A percentile compares a stretch with the other conserved stretches of the same genome.
phyloP scores from a whole-genome alignment of 2,329 filamentous ascomycete species.

The Fusarium torulosum region DNA sequence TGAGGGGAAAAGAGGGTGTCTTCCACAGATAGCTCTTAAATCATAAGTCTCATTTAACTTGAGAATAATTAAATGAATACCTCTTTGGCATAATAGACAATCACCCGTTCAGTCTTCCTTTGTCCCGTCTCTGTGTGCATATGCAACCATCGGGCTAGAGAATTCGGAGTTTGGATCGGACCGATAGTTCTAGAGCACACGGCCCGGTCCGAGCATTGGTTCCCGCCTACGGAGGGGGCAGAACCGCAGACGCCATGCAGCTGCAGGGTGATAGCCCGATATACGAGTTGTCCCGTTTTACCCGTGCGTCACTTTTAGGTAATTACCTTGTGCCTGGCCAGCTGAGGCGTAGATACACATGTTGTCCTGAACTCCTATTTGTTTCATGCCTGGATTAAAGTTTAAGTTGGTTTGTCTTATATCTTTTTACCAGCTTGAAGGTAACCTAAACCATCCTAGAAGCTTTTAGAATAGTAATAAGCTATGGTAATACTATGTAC shows the following conservation, averaged over 20 bases:
- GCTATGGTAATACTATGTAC: neutral
- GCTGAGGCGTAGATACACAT: neutral
- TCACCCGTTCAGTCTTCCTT: neutral
- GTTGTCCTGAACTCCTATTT: neutral
- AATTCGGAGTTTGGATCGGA: neutral
- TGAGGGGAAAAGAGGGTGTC: neutral
- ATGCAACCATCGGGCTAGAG: neutral
- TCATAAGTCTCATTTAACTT: neutral
- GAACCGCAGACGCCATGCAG: neutral
- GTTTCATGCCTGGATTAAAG: too few relatives aligned
- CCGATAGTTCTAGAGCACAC: neutral
- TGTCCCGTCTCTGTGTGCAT: neutral
- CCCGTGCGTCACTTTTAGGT: too few relatives aligned
- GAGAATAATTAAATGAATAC: neutral
- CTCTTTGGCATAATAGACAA: neutral
- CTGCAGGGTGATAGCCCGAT: neutral
- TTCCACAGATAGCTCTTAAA: neutral
- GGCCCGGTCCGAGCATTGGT: neutral
- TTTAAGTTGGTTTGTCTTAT: neutral
- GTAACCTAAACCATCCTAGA: neutral
- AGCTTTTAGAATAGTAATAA: neutral
- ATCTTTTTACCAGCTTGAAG: neutral
- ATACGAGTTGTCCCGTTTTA: neutral
- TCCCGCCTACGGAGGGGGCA: neutral
- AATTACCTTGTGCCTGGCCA: neutral